Percentiles rank a stretch among this genome's conserved stretches.
Evolutionary conservation across 192 early-diverging fungal species (phyloP).

Genomic region (Borealophlyctis nickersoniae): DNA sequence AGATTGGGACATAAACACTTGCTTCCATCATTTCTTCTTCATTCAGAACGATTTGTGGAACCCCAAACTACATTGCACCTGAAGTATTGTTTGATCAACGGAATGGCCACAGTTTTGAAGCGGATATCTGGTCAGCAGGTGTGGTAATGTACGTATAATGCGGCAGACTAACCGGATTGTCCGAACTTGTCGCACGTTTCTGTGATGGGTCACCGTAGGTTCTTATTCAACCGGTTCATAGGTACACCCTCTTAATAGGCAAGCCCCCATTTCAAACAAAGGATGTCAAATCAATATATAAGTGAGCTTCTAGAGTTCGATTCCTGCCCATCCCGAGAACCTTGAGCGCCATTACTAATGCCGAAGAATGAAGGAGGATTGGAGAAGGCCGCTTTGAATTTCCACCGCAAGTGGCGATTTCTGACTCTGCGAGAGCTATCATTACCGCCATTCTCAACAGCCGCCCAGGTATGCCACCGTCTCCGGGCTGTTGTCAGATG

Average conservation of each 20-base stretch:
- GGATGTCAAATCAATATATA: conserved; percentile 73
- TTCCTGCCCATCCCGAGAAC: not conserved
- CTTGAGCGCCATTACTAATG: not conserved
- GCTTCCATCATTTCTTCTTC: no score
- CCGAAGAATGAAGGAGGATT: conserved; percentile 54
- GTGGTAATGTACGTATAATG: conserved; percentile 79
- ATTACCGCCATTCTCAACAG: conserved; percentile 68
- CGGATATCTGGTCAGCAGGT: conserved; percentile 92
- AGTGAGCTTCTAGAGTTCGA: conserved; percentile 41
- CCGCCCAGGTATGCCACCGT: conserved; percentile 34
- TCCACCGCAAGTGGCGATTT: conserved; percentile 59
- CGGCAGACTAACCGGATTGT: no score
- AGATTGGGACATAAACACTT: not conserved
- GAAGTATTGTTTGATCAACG: conserved; percentile 80
- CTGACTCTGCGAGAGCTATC: conserved; percentile 61
- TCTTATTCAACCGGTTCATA: conserved; percentile 17
- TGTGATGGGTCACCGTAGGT: not conserved
- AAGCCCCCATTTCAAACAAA: conserved; percentile 85
- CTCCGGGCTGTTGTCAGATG: conserved; percentile 3
- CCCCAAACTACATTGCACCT: conserved; percentile 96
- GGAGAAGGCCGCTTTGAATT: conserved; percentile 70
- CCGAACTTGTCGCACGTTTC: no score
- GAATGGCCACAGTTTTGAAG: conserved; percentile 87
- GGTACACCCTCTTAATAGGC: conserved; percentile 85
- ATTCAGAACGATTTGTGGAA: conserved; percentile 87